Percentiles rank a stretch among this genome's conserved stretches.
Conservation (phyloP, 2,329 filamentous ascomycete genomes). For the Nigrospora osmanthi region DNA sequence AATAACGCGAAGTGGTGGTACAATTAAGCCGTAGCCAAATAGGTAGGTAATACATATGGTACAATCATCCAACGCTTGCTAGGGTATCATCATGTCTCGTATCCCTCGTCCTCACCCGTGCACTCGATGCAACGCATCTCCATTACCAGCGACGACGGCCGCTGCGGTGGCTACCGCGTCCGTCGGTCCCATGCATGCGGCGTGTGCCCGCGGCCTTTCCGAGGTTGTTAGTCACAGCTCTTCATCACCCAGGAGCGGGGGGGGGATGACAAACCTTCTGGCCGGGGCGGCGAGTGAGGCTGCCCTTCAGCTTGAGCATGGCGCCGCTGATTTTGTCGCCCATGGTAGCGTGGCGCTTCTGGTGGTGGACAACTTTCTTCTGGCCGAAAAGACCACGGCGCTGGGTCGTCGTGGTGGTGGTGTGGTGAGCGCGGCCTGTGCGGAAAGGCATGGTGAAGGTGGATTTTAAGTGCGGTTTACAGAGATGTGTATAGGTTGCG, state of each 20-base stretch:
- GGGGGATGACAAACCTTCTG: conserved; percentile 48
- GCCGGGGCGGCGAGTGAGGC: conserved; percentile 59
- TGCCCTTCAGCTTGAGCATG: conserved; percentile 65
- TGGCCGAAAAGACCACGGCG: conserved; percentile 30
- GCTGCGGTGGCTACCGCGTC: conserved; percentile 43
- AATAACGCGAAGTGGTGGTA: no score
- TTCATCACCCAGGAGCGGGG: not conserved
- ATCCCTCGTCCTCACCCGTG: no score
- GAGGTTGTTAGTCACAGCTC: not conserved
- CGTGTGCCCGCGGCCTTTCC: conserved; percentile 62
- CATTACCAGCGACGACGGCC: not conserved
- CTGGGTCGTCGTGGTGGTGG: conserved; percentile 18
- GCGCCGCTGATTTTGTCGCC: conserved; percentile 75
- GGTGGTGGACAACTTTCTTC: conserved; percentile 45
- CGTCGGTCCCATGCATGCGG: conserved; percentile 68
- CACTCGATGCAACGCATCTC: not conserved
- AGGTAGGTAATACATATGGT: no score
- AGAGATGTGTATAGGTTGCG: not conserved
- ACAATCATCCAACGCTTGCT: no score
- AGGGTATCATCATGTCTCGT: no score
- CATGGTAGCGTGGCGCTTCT: conserved; percentile 58
- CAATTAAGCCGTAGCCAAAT: no score
- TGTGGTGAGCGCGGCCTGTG: not conserved
- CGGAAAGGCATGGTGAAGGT: not conserved
- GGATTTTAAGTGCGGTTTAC: not conserved